A percentile compares a stretch with the other conserved stretches of the same genome.
Conservation (phyloP, 805 yeast genomes). For the Myxozyma melibiosi region DNA sequence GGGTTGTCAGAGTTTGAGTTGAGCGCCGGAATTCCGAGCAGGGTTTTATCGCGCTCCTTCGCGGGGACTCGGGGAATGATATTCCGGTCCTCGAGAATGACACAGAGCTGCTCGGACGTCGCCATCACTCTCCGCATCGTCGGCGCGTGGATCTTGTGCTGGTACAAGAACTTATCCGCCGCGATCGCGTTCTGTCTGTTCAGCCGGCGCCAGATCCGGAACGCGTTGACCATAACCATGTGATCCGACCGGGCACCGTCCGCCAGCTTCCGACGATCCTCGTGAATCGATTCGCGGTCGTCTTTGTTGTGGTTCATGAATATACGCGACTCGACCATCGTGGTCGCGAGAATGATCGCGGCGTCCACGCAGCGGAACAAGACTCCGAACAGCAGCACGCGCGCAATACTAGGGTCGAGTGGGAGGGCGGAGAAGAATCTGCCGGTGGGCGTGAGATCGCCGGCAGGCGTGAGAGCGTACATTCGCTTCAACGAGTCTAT, state of each 20-base stretch:
- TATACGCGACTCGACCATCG: conserved; percentile 9
- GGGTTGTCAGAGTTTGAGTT: conserved; percentile 20
- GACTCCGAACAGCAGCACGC: conserved; percentile 29
- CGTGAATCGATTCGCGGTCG: background rate
- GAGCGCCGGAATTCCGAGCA: conserved; percentile 20
- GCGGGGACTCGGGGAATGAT: conserved; percentile 14
- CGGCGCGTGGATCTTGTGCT: no score
- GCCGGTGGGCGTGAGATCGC: conserved; percentile 28
- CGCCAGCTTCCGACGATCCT: conserved; percentile 6
- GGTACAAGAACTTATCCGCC: conserved; percentile 21
- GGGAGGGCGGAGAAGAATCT: conserved; percentile 11
- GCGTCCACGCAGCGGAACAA: conserved; percentile 33
- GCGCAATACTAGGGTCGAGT: conserved; percentile 21
- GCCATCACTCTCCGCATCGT: conserved; percentile 11
- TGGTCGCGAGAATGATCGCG: conserved; percentile 25
- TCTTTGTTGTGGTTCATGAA: conserved; percentile 20
- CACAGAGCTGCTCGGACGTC: conserved; percentile 23
- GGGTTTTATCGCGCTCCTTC: conserved; percentile 12
- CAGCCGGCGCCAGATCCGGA: conserved; percentile 23
- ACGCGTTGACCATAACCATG: conserved; percentile 27
- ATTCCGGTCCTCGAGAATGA: conserved; percentile 19
- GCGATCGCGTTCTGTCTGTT: conserved; percentile 1
- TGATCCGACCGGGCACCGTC: conserved; percentile 15
- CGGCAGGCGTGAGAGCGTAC: conserved; percentile 29
- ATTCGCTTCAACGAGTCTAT: conserved; percentile 19